These are phyloP conservation scores for Telopea speciosissima DNA, from an alignment of 177 flowering plant genomes.

Conservation along the genomic window DNA sequence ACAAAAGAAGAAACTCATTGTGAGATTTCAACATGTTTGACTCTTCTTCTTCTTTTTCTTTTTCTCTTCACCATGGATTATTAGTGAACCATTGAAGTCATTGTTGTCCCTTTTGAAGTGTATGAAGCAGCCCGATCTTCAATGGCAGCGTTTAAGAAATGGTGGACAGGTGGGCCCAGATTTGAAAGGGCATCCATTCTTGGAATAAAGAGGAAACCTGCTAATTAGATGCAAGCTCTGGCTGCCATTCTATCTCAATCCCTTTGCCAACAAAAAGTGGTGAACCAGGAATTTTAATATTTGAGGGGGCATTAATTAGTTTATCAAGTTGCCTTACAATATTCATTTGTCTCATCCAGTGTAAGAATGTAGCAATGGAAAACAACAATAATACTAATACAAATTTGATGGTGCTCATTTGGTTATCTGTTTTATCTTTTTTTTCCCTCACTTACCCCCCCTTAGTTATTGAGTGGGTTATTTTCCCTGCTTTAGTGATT, in stretches of 20 bases:
- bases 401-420: no score
- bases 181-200: constrained; percentile 78
- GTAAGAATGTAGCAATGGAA: no score
- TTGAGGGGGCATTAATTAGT: no score
- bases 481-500: no score
- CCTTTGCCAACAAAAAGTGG: not conserved
- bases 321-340: no score
- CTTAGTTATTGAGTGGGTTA: no score
- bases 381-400: no score
- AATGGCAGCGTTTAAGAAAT: constrained; percentile 73
- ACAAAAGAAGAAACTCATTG: constrained; percentile 74
- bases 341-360: no score
- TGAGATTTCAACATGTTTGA: constrained; percentile 27
- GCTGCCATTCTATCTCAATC: constrained; percentile 10
- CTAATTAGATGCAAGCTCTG: constrained; percentile 20
- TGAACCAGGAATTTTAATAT: no score
- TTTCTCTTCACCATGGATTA: not conserved
- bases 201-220: constrained; percentile 73
- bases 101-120: constrained; percentile 36
- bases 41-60: not conserved
- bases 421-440: no score
- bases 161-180: constrained; percentile 87
- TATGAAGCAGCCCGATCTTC: constrained; percentile 82
- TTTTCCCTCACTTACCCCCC: no score
- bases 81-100: not conserved